A percentile compares a stretch with the other conserved stretches of the same genome.
phyloP scores from a whole-genome alignment of 495 filamentous ascomycete genomes.

The Cairneyella variabilis region DNA sequence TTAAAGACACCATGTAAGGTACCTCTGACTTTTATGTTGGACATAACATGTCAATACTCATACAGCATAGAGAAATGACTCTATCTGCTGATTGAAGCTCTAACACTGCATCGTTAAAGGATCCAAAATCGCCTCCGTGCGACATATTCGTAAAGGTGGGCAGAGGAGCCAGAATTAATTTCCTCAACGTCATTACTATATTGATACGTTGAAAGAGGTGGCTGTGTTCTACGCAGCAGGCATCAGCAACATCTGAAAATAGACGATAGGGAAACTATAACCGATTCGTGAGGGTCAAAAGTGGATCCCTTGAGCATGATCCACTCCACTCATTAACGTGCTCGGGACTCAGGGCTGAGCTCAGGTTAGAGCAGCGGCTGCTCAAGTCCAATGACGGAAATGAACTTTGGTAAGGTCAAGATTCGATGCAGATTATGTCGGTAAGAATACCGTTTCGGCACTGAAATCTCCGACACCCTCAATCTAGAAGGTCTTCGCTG shows the following conservation, averaged over 20 bases:
- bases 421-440: slow-evolving; percentile 1
- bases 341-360: not conserved
- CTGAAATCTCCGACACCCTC: no score
- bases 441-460: no score
- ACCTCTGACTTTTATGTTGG: no score
- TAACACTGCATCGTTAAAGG: no score
- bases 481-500: no score
- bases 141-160: not conserved
- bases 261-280: slow-evolving; percentile 2
- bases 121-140: not conserved
- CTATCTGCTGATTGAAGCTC: no score
- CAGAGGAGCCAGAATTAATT: not conserved
- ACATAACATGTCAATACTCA: no score
- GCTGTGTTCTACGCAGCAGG: not conserved
- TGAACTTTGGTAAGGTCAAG: not conserved
- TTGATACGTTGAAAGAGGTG: slow-evolving; percentile 5
- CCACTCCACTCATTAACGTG: not conserved
- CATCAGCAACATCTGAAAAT: not conserved
- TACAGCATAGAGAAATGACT: no score
- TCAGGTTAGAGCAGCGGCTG: not conserved
- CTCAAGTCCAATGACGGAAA: not conserved
- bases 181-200: slow-evolving; percentile 2
- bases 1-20: no score
- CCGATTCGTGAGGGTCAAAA: not conserved
- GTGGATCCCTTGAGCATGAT: not conserved